Base-by-base conservation (phyloP, 306 rosid genomes). In the Lupinus albus region DNA sequence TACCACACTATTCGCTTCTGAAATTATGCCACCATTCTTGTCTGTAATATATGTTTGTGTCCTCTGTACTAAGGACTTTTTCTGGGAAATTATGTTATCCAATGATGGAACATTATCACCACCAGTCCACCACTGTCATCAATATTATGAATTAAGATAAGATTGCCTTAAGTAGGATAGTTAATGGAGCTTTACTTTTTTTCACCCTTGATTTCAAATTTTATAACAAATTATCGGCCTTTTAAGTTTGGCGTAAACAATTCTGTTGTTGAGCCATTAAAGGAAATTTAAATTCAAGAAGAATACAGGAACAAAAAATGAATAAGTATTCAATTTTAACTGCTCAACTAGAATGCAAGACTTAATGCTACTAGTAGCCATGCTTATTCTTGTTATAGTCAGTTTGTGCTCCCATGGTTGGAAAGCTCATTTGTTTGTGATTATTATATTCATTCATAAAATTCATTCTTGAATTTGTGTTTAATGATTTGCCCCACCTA, bases 391-490 rank as follows among this genome's bases (percentile, higher is more conserved):
- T 35, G 13, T 46, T 65, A 25, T 71, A 5, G 32, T 44, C 11
- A 15, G 21, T n/a, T 62, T 62, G 42, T 63, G 45, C 44, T 72
- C 64, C 52, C 5, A 1, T 68, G 28, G 54, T 21, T 39, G 32
- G 54, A 9, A 65, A 33, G 12, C 11, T 50, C 15, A 5, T 14
- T 41, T 42, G 8, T 39, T 54, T 11, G 4, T 75, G 18, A 17
- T 49, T 60, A 2, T 38, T 18, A 32, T 33, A 21, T 56, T 61
- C 47, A 52, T 60, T 56, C 25, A 14, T 53, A 21, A 54, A 60
- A 50, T 11, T 46, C 56, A n/a, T 69, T 64, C 7, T 6, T 61
- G 65, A 10, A 50, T n/a, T 16, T 0, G 8, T 30, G 42, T 36
- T 39, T 18, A 20, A 44, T 33, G 32, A 8, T 25, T 45, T 57